phyloP scores from a whole-genome alignment of 2,329 filamentous ascomycete species.

The Phyllosticta citrichinensis region DNA sequence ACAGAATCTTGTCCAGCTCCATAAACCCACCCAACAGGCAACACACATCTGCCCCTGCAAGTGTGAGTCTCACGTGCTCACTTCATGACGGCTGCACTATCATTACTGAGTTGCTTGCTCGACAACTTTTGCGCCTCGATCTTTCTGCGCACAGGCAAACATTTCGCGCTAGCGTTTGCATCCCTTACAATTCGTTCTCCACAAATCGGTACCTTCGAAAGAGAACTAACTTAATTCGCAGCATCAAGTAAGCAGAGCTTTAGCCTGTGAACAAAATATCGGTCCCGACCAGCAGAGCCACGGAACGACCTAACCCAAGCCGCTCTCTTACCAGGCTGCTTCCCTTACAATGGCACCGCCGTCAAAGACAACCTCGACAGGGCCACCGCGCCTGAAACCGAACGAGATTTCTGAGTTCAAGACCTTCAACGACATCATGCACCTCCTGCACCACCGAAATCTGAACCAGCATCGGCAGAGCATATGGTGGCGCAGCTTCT shows the following conservation, averaged over 20 bases:
- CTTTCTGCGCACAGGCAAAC: too few relatives aligned
- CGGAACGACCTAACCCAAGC: neutral
- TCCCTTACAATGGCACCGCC: neutral
- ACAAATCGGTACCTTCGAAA: too few relatives aligned
- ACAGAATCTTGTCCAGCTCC: neutral
- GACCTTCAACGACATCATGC: slow-evolving; percentile 30
- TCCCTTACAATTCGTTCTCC: too few relatives aligned
- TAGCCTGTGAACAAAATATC: too few relatives aligned
- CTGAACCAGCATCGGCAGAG: slow-evolving; percentile 78
- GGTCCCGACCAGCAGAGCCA: too few relatives aligned
- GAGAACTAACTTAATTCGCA: too few relatives aligned
- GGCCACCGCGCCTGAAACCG: slow-evolving; percentile 5
- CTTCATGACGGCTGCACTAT: too few relatives aligned
- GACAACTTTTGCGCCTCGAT: too few relatives aligned
- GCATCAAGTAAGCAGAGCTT: too few relatives aligned
- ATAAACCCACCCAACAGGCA: neutral
- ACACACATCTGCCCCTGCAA: neutral
- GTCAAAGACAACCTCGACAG: neutral
- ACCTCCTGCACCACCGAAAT: slow-evolving; percentile 71
- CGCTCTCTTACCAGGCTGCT: neutral
- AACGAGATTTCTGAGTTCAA: slow-evolving; percentile 14
- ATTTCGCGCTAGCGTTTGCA: too few relatives aligned
- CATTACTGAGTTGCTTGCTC: too few relatives aligned
- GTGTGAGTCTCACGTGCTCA: neutral
- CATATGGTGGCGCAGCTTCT: slow-evolving; percentile 72